A percentile compares a stretch with the other conserved stretches of the same genome.
phyloP scores from a whole-genome alignment of 2,329 filamentous ascomycete species.

The Zopfia rhizophila region DNA sequence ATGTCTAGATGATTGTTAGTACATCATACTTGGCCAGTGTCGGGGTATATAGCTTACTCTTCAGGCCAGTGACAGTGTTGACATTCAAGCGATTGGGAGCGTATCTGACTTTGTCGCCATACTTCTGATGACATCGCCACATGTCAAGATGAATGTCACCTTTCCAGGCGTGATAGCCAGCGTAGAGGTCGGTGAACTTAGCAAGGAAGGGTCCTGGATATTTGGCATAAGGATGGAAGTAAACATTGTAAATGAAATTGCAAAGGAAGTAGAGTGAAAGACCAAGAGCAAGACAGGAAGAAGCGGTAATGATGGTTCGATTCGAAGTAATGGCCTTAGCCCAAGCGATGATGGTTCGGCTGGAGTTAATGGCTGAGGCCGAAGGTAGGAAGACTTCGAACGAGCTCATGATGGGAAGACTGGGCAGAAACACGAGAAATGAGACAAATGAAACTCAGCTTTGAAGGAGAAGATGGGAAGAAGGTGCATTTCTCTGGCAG shows the following conservation, averaged over 20 bases:
- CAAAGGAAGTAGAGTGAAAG: conserved; percentile 8
- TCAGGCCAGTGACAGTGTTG: conserved; percentile 67
- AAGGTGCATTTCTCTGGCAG: too few species aligned
- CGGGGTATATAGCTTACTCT: conserved; percentile 12
- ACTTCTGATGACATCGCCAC: conserved; percentile 73
- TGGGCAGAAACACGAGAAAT: not conserved
- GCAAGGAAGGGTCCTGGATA: conserved; percentile 48
- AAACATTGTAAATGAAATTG: conserved; percentile 18
- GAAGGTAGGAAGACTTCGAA: conserved; percentile 1
- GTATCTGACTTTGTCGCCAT: conserved; percentile 75
- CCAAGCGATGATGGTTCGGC: not conserved
- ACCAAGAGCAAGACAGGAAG: conserved; percentile 1
- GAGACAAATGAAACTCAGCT: not conserved
- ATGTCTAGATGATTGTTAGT: conserved; percentile 16
- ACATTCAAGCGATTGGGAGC: conserved; percentile 79
- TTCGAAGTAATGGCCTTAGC: not conserved
- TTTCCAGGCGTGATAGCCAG: conserved; percentile 72
- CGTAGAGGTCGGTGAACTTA: conserved; percentile 22
- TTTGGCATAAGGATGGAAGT: conserved; percentile 46
- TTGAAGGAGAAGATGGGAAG: too few species aligned
- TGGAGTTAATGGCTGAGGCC: not conserved
- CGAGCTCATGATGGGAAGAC: conserved; percentile 5
- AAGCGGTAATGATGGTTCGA: not conserved
- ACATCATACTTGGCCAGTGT: not conserved
- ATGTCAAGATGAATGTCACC: conserved; percentile 78